Base-by-base conservation (phyloP, 345 rosid genomes). In the Citrus australasica region DNA sequence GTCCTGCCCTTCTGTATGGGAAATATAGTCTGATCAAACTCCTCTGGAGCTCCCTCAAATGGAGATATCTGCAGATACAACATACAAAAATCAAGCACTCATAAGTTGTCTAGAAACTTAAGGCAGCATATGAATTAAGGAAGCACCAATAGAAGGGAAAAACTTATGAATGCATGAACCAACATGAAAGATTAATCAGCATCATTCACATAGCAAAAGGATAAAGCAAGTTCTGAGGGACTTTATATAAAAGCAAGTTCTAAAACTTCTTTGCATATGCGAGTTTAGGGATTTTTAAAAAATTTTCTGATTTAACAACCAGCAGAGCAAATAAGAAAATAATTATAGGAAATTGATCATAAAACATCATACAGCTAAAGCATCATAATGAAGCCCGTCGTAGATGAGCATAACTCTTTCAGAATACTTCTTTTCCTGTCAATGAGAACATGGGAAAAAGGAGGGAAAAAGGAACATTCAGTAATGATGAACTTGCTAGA, bases 311-410 rank as follows among this genome's bases (percentile, higher is more conserved):
- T 48, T 46, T 22, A 33, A 21, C 4, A 64, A 48, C 7, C 6
- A 7, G 22, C 28, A 58, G 28, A 7, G 14, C 30, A 67, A 37
- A 4, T 33, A 27, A 28, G 21, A 24, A 53, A 40, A 16, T 38
- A 46, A 68, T 22, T 59, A 9, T 9, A 59, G 30, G 35, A 53
- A 71, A 79, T 14, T 30, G 80, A 73, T 56, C 42, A 71, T 3
- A 60, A 82, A 69, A 71, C 30, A 78, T 60, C 94, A 74, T 92
- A 96, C 99, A 71, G 94, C 95, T 76, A 96, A 83, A 42, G 99
- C 95, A 84, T 96, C 99, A 78, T 96, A 94, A 84, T 96, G 99
- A 63, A 96, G 95, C 35, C 99, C 97, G 48, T 96, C 97, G 75
- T 96, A 96, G 74, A 96, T 90, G 78, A 96, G 91, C 95, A 94